phyloP scores from a whole-genome alignment of 169 alveolate species.

The Plasmodium blacklocki region DNA sequence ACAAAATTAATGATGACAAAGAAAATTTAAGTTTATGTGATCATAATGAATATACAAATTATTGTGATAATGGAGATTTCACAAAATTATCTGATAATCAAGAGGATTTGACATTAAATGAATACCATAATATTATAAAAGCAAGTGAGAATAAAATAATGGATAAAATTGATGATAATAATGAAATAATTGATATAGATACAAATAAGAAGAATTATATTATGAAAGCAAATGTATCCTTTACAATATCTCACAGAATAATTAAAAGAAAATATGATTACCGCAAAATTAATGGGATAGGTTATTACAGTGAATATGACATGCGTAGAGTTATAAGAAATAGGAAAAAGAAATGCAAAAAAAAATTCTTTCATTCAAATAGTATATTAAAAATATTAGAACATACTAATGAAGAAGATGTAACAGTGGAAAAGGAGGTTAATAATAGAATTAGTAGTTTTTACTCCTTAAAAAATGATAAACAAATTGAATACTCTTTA shows the following conservation, averaged over 20 bases:
- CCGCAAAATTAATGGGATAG: slow-evolving; percentile 8
- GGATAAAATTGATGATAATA: neutral
- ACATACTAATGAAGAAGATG: neutral
- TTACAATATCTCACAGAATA: slow-evolving; percentile 7
- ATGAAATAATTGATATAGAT: slow-evolving; percentile 4
- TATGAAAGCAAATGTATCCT: slow-evolving; percentile 29
- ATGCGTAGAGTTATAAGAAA: slow-evolving; percentile 5
- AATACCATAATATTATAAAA: too few species aligned
- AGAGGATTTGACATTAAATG: too few species aligned
- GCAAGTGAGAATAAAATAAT: too few species aligned
- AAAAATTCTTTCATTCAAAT: slow-evolving; percentile 4
- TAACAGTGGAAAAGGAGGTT: neutral
- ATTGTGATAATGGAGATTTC: too few species aligned
- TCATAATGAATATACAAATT: neutral
- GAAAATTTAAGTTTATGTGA: neutral
- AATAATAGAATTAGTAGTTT: slow-evolving; percentile 1
- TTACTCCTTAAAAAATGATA: slow-evolving; percentile 10
- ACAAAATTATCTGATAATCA: too few species aligned
- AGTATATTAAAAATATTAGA: slow-evolving; percentile 6
- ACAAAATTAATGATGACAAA: neutral
- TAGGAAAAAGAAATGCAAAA: neutral
- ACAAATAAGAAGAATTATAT: neutral
- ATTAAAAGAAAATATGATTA: slow-evolving; percentile 10
- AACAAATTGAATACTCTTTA: slow-evolving; percentile 5
- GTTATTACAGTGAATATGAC: slow-evolving; percentile 61